A percentile compares a stretch with the other conserved stretches of the same genome.
Conservation (phyloP, 1,284 basidiomycete species). For the Melampsora larici-populina region DNA sequence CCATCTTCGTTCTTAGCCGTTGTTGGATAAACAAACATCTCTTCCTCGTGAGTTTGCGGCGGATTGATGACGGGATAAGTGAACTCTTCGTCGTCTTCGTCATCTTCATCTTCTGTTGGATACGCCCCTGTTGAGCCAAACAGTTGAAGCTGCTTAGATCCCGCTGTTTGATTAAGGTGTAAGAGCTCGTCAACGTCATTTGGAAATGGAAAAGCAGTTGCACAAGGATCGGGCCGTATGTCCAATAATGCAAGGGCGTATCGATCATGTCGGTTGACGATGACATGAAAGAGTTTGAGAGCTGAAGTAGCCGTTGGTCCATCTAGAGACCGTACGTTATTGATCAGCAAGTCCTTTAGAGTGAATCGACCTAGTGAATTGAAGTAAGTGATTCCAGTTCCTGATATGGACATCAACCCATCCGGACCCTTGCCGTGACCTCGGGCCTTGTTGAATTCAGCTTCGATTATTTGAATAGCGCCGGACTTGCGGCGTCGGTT, state of each 20-base stretch:
- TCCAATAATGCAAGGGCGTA: conserved; percentile 66
- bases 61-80: conserved; percentile 11
- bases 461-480: conserved; percentile 76
- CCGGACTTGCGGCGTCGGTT: conserved; percentile 69
- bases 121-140: conserved; percentile 41
- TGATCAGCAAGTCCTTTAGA: conserved; percentile 76
- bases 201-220: conserved; percentile 68
- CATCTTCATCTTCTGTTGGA: conserved; percentile 55
- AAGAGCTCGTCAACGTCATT: conserved; percentile 52
- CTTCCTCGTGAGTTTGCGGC: background rate
- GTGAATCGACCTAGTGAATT: conserved; percentile 81
- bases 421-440: background rate
- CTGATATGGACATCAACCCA: conserved; percentile 59
- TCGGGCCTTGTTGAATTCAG: conserved; percentile 55
- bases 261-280: conserved; percentile 68
- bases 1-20: conserved; percentile 42
- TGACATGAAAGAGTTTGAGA: conserved; percentile 71
- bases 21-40: conserved; percentile 44
- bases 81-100: conserved; percentile 61
- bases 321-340: conserved; percentile 69
- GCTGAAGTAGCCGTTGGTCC: conserved; percentile 68
- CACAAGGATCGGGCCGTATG: conserved; percentile 65
- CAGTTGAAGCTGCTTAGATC: too few species aligned
- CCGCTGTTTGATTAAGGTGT: conserved; percentile 43
- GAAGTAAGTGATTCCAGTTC: conserved; percentile 67